A percentile compares a stretch with the other conserved stretches of the same genome.
These are phyloP conservation scores for Hypoxylon sp. DNA, from an alignment of 2,329 filamentous ascomycete species.

Conservation along the genomic window DNA sequence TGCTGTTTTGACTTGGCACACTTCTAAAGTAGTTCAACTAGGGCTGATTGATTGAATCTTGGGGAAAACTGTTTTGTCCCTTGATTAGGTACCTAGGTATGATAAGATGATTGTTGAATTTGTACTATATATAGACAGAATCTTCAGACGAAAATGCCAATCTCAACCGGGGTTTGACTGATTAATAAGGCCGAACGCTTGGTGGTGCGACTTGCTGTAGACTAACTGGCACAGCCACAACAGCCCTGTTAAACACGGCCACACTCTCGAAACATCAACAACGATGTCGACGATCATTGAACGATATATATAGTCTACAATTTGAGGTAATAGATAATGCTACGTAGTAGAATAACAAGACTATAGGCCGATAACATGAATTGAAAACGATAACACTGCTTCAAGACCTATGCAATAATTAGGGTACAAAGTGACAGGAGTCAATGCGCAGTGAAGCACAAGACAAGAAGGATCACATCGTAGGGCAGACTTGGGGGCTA, in stretches of 20 bases:
- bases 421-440: neutral
- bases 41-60: too few species aligned
- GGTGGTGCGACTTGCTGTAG: neutral
- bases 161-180: neutral
- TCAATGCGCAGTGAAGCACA: neutral
- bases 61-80: too few species aligned
- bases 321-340: neutral
- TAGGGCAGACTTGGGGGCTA: neutral
- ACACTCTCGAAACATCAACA: neutral
- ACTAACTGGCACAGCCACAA: neutral
- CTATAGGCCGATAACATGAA: neutral
- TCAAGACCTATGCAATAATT: neutral
- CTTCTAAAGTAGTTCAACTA: neutral
- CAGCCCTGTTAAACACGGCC: neutral
- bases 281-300: neutral
- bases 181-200: neutral
- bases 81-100: too few species aligned
- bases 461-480: neutral
- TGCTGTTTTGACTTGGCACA: neutral
- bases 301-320: neutral
- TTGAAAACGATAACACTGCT: neutral
- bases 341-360: neutral
- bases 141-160: neutral
- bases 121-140: neutral
- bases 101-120: neutral